A percentile compares a stretch with the other conserved stretches of the same genome.
phyloP scores from a whole-genome alignment of 768 basidiomycete genomes.

The Suillus brevipes region DNA sequence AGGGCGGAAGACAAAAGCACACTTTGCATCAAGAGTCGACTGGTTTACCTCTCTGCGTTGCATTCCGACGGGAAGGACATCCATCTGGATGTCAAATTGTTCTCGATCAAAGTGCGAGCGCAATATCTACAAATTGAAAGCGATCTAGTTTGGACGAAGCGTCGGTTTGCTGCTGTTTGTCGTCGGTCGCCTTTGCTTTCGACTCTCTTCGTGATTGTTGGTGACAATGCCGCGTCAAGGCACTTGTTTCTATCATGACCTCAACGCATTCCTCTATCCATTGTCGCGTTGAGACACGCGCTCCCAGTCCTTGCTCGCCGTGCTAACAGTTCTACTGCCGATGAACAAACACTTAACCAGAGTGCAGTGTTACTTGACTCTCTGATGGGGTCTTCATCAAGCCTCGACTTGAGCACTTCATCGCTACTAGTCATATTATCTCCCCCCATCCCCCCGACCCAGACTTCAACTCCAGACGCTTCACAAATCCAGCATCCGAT shows the following conservation, averaged over 20 bases:
- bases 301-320: constrained; percentile 11
- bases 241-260: neutral
- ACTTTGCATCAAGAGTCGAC: constrained; percentile 84
- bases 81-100: constrained; percentile 66
- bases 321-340: constrained; percentile 18
- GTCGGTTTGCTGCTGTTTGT: no score
- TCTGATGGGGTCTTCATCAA: constrained; percentile 24
- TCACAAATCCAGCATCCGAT: constrained; percentile 58
- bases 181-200: no score
- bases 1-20: constrained; percentile 29
- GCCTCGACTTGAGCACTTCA: constrained; percentile 16
- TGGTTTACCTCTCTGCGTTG: constrained; percentile 74
- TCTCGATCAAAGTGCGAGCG: no score
- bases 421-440: neutral
- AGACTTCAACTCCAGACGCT: neutral
- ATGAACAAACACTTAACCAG: constrained; percentile 25
- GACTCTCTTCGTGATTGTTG: neutral
- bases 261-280: neutral
- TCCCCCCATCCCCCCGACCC: neutral
- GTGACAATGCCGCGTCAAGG: neutral
- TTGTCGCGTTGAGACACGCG: neutral
- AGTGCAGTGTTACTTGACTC: constrained; percentile 25
- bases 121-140: no score
- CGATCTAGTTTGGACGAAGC: no score
- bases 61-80: constrained; percentile 82